Evolutionary conservation across 768 basidiomycete species (phyloP).

Genomic region (Hypholoma fasciculare): DNA sequence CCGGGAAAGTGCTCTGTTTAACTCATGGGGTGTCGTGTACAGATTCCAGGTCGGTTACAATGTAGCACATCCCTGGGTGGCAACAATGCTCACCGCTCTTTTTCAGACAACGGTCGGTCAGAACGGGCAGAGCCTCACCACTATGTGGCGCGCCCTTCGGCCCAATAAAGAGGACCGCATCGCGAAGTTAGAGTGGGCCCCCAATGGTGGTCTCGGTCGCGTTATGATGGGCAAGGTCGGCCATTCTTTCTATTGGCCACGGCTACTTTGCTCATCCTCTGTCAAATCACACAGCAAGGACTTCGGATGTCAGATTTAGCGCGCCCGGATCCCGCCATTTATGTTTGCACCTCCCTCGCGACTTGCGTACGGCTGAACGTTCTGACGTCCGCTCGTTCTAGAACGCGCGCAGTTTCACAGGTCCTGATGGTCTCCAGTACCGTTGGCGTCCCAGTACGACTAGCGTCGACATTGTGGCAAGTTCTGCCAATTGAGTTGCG

Average conservation of each 20-base stretch:
- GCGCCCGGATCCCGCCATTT: constrained; percentile 61
- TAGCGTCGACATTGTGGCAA: constrained; percentile 59
- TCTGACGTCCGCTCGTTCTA: constrained; percentile 24
- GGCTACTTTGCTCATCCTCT: constrained; percentile 18
- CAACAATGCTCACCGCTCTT: constrained; percentile 14
- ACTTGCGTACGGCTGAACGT: constrained; percentile 7
- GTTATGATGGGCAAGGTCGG: constrained; percentile 82
- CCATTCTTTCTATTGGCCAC: constrained; percentile 1
- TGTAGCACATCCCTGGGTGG: constrained; percentile 1
- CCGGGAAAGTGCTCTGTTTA: constrained; percentile 81
- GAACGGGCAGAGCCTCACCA: constrained; percentile 72
- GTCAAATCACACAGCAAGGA: constrained; percentile 21
- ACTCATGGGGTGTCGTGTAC: constrained; percentile 78
- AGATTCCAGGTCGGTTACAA: constrained; percentile 64
- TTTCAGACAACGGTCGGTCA: constrained; percentile 65
- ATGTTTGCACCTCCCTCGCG: constrained; percentile 36
- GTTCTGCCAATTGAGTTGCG: constrained; percentile 24
- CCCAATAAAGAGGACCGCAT: constrained; percentile 86
- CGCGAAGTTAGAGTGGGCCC: constrained; percentile 85
- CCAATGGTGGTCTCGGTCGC: constrained; percentile 81
- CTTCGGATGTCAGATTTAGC: constrained; percentile 84
- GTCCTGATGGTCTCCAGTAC: constrained; percentile 80
- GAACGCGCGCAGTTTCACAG: constrained; percentile 73
- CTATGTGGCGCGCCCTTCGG: constrained; percentile 78
- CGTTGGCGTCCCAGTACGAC: constrained; percentile 74